Evolutionary conservation across 164 flowering plant genomes (phyloP), one percentile per base, ranked within the genome.

Genomic region (Sextonia rubra): DNA sequence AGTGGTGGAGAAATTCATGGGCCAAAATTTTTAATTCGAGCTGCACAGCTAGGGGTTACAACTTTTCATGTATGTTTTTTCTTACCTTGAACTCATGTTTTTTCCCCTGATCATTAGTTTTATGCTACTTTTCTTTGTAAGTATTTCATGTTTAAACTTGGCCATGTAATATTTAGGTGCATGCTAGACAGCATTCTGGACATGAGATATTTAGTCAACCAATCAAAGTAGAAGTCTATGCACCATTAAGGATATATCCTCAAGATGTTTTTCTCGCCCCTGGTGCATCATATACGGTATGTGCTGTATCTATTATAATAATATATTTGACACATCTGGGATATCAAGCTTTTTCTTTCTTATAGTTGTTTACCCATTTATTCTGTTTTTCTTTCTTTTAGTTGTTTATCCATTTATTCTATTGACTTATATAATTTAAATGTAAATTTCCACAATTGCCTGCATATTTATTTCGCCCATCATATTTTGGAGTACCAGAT

Each of bases 211-310:
- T 77, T 62, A 95, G 97, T 73, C 85, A 88, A 78, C 76, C 75
- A 44, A 78, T 95, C 55, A 84, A 80, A 80, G 85, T 93, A 70
- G 98, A 95, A 86, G 96, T 95, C 22, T 95, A 91, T 85, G 88
- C 88, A 60, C 90, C 90, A 23, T 94, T 90, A 44, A 81, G 71
- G 64, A 79, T 95, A 66, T 85, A 85, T 70, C 99, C 99, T 15
- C 75, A 73, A 29, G 81, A 85, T 66, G 83, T 95, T 70, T 89
- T 85, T 78, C 88, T 95, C 69, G 91, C 80, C 55, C 99, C 97
- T 9, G 98, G 99, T 75, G 94, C 99, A 76, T 85, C 93, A 32
- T 95, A 84, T 76, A 73, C 80, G 90, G 97, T 92, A 89, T 74
- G 86, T 61, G 65, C 63, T 26, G 66, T 23, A 32, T 27, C 3